Base-by-base conservation (phyloP, 2,329 filamentous ascomycete species). In the Fusarium luffae region DNA sequence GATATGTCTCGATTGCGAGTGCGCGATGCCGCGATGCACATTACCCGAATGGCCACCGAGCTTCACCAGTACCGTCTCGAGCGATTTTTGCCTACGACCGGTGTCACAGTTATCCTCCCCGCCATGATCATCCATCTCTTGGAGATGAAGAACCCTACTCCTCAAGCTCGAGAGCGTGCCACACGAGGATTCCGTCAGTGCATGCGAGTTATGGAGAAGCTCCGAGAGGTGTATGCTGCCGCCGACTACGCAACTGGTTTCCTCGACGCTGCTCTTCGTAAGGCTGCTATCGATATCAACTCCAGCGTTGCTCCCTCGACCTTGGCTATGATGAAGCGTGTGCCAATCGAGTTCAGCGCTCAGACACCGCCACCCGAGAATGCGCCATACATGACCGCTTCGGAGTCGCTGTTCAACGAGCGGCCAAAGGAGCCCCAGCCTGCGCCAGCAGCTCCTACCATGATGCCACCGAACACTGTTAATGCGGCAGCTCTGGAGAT, bases 241-340 rank as follows among this genome's bases (percentile, higher is more conserved):
- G 95, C 95, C n/a, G 94, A 98, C 79, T 97, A 96, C 75, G 94
- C 93, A n/a, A 95, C 93, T 1, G 93, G 93, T 4, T 98, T 98
- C 82, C 85, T 98, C n/a, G 93, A 97, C 77, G 93, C 94, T 2
- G 93, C 94, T 1, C 92, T 97, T 68, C 90, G 92, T 67, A 97
- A 97, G 82, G 93, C 93, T 11, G 90, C 92, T 59, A 94, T 96
- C 67, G 89, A 92, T 59, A 84, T 93, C 41, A 87, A 81, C 52
- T 77, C 79, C 47, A 79, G 76, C 49, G 72, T 77, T 18, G 74
- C 76, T 7, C 77, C 76, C 16, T 74, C 77, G 21, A 75, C 76
- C n/a, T 72, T 77, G 42, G 75, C 74, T 27, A 78, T 81, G 75
- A 77, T 80, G 73, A 77, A 79, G 69, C 75, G 76, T 59, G 73